phyloP scores from a whole-genome alignment of 305 asterid species.

The Andrographis paniculata region DNA sequence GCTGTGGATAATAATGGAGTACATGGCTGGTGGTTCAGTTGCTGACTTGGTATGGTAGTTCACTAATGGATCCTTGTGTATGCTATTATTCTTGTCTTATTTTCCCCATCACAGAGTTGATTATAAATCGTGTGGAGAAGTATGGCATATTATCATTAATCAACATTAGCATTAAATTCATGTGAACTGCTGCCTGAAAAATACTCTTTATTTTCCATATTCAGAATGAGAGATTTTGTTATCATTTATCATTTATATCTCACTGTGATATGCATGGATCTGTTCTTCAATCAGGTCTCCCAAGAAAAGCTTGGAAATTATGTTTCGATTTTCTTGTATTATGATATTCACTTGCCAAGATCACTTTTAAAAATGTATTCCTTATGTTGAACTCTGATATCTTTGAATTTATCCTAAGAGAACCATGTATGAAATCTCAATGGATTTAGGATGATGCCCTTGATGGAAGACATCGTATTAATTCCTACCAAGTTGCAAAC shows the following conservation, averaged over 20 bases:
- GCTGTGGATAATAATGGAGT: conserved; percentile 84
- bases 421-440: conserved; percentile 1
- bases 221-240: no score
- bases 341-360: background rate
- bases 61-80: conserved; percentile 12
- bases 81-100: conserved; percentile 1
- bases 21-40: conserved; percentile 94
- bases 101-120: no score
- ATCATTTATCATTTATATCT: no score
- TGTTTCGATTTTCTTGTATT: conserved; percentile 6
- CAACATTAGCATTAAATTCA: no score
- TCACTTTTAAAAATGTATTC: conserved; percentile 7
- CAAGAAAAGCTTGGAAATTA: background rate
- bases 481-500: conserved; percentile 1
- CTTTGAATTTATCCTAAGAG: conserved; percentile 2
- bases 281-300: no score
- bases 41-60: conserved; percentile 79
- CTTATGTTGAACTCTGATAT: background rate
- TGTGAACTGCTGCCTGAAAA: no score
- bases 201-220: no score
- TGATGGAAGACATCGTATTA: conserved; percentile 3
- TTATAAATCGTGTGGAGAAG: no score
- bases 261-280: no score
- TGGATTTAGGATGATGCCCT: conserved; percentile 2
- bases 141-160: no score